Conservation (phyloP, 768 basidiomycete genomes). For the Panellus pusillus region DNA sequence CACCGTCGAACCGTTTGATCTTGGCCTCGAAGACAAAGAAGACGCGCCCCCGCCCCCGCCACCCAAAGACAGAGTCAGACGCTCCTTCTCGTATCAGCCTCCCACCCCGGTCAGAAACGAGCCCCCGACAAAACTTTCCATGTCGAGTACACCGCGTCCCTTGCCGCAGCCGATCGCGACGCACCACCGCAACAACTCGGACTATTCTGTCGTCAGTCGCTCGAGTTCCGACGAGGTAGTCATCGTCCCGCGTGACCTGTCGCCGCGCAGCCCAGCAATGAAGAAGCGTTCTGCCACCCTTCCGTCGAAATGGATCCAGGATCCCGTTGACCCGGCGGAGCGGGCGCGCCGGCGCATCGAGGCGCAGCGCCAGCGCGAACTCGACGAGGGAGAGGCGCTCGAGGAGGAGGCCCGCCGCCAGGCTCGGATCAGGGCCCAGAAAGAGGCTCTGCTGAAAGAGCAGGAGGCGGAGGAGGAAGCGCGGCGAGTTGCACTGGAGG, state of each 20-base stretch:
- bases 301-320: constrained; percentile 18
- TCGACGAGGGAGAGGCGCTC: constrained; percentile 44
- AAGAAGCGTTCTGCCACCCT: constrained; percentile 18
- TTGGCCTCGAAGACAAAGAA: constrained; percentile 22
- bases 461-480: constrained; percentile 46
- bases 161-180: constrained; percentile 18
- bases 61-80: constrained; percentile 42
- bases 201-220: constrained; percentile 42
- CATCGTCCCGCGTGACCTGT: constrained; percentile 22
- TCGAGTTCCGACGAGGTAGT: constrained; percentile 33
- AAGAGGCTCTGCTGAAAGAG: constrained; percentile 41
- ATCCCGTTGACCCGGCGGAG: constrained; percentile 21
- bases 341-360: constrained; percentile 26
- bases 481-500: constrained; percentile 38
- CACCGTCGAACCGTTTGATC: constrained; percentile 12
- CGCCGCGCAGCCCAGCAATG: constrained; percentile 11
- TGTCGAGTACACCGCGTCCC: constrained; percentile 22
- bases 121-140: not conserved
- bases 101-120: not conserved
- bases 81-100: constrained; percentile 16
- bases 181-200: constrained; percentile 39
- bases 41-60: constrained; percentile 42
- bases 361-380: constrained; percentile 32
- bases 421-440: constrained; percentile 38
- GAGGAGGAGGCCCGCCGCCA: constrained; percentile 47